phyloP scores from a whole-genome alignment of 2,329 filamentous ascomycete genomes.

The Fusarium irregulare region DNA sequence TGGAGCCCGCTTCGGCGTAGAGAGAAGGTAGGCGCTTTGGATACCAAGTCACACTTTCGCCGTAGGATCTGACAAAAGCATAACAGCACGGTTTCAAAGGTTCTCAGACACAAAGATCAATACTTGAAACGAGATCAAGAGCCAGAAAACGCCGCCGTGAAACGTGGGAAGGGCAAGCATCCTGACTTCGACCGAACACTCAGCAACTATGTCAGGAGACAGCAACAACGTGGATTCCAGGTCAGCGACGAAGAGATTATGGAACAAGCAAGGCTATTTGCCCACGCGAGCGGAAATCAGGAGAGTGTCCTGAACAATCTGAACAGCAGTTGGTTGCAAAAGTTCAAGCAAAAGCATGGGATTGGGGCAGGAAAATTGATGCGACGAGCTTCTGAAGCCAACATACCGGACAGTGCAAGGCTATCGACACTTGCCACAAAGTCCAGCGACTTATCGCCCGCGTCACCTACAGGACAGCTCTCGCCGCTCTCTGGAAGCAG shows the following conservation, averaged over 20 bases:
- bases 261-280: constrained; percentile 86
- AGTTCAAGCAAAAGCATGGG: constrained; percentile 91
- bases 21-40: constrained; percentile 80
- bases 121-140: constrained; percentile 88
- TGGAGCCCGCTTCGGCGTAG: constrained; percentile 93
- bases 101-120: constrained; percentile 92
- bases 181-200: constrained; percentile 94
- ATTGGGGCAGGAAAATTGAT: constrained; percentile 62
- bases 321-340: constrained; percentile 86
- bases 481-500: constrained; percentile 77
- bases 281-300: constrained; percentile 73
- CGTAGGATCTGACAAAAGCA: constrained; percentile 45
- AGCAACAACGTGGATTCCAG: constrained; percentile 78
- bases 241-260: constrained; percentile 84
- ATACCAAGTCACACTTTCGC: constrained; percentile 4
- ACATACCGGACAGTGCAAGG: constrained; percentile 75
- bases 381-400: constrained; percentile 72
- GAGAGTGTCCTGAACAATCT: constrained; percentile 78
- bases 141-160: constrained; percentile 73
- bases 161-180: constrained; percentile 83
- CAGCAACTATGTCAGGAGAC: constrained; percentile 86
- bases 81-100: constrained; percentile 95
- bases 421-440: constrained; percentile 59
- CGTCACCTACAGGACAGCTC: constrained; percentile 73
- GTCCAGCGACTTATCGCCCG: constrained; percentile 68